A percentile compares a stretch with the other conserved stretches of the same genome.
Evolutionary conservation across 306 rosid genomes (phyloP).

Genomic region (Casuarina glauca): DNA sequence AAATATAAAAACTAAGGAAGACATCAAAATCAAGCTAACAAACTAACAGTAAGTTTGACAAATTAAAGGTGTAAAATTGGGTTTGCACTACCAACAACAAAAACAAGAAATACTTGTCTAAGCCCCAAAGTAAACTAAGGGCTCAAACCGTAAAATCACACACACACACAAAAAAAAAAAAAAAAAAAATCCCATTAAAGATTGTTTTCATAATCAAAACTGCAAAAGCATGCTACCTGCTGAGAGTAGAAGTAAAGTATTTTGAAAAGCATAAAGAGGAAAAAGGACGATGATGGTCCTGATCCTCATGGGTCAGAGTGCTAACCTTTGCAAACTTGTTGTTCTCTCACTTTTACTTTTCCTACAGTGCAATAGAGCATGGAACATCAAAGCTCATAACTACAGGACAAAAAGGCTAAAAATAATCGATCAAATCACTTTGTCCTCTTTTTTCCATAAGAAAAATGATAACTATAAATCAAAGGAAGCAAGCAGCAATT

Average conservation of each 20-base stretch:
- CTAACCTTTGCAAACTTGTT: conserved; percentile 21
- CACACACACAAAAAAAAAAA: background rate
- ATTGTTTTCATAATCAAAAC: background rate
- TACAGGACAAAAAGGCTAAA: background rate
- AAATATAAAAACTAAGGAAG: background rate
- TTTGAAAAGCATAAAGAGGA: background rate
- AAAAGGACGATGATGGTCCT: background rate
- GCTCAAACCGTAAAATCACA: background rate
- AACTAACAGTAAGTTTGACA: background rate
- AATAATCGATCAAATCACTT: background rate
- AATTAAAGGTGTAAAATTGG: background rate
- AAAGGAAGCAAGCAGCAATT: background rate
- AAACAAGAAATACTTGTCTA: background rate
- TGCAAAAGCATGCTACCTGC: background rate
- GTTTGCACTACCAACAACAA: background rate
- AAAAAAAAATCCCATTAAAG: background rate
- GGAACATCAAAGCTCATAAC: background rate
- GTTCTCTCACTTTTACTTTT: conserved; percentile 14
- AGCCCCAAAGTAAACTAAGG: background rate
- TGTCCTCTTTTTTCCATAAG: background rate
- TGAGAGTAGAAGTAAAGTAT: background rate
- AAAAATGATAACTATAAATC: background rate
- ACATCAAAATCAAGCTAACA: background rate
- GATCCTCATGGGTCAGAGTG: background rate
- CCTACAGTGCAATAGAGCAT: conserved; percentile 21